Conservation (phyloP, 306 rosid genomes). For the Arachis stenosperma region DNA sequence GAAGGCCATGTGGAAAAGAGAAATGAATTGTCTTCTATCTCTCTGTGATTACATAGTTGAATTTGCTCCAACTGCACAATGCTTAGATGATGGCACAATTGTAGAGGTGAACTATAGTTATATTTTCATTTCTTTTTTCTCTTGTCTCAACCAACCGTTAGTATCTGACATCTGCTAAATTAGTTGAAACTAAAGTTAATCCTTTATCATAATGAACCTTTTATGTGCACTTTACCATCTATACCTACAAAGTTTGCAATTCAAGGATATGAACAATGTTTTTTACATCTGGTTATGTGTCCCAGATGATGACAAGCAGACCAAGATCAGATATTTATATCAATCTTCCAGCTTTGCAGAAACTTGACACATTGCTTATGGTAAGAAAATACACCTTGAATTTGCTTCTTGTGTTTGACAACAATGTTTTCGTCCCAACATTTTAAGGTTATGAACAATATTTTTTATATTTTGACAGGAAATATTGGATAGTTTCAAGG, state of each 20-base stretch:
- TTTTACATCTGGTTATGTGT: conserved; percentile 8
- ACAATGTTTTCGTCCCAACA: conserved; percentile 14
- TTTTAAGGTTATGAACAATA: conserved; percentile 1
- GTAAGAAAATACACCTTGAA: conserved; percentile 50
- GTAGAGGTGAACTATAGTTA: conserved; percentile 62
- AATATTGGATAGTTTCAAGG: conserved; percentile 77
- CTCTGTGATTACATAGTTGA: conserved; percentile 96
- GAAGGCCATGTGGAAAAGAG: conserved; percentile 96
- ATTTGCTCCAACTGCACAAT: conserved; percentile 69
- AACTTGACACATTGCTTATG: conserved; percentile 90
- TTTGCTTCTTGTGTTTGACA: conserved; percentile 4
- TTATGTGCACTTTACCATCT: background rate
- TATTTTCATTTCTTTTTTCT: conserved; percentile 1
- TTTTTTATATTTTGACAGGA: conserved; percentile 54
- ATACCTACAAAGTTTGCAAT: background rate
- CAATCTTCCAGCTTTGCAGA: conserved; percentile 88
- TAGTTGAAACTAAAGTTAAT: no score
- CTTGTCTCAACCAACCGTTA: no score
- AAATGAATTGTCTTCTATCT: conserved; percentile 85
- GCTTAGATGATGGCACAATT: conserved; percentile 66
- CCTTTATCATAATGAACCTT: no score
- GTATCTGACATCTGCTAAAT: no score
- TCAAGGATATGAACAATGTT: no score
- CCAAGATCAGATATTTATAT: conserved; percentile 83
- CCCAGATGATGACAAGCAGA: conserved; percentile 82